These are phyloP conservation scores for Desmodesmus armatus DNA, from an alignment of 139 green algal genomes.

Conservation along the genomic window DNA sequence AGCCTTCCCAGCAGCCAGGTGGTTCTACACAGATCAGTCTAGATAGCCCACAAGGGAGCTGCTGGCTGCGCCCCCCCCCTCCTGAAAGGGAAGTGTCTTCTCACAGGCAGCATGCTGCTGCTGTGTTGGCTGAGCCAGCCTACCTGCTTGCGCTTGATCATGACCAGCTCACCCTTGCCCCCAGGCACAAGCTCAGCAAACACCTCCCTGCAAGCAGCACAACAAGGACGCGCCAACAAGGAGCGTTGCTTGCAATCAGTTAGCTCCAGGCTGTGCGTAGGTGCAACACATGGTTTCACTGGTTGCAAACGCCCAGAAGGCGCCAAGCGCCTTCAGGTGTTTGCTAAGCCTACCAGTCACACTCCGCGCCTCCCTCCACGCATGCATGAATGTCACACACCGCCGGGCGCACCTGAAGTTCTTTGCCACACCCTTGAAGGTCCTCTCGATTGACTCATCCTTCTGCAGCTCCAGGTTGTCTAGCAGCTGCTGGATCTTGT, in stretches of 20 bases:
- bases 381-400: neutral
- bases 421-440: slow-evolving; percentile 96
- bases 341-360: no score
- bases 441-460: slow-evolving; percentile 97
- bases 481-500: slow-evolving; percentile 80
- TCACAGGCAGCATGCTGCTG: no score
- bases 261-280: no score
- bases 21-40: neutral
- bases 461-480: slow-evolving; percentile 93
- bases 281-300: no score
- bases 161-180: slow-evolving; percentile 63
- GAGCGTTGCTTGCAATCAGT: no score
- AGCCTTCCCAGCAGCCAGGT: no score
- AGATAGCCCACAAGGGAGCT: neutral
- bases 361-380: neutral
- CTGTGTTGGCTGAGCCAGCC: neutral
- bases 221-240: no score
- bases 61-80: neutral
- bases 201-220: slow-evolving; percentile 59
- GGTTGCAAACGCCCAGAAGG: no score
- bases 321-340: no score
- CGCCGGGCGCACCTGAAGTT: slow-evolving; percentile 79
- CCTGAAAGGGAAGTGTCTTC: no score
- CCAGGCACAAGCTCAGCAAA: slow-evolving; percentile 94
- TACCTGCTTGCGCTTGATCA: slow-evolving; percentile 51